Evolutionary conservation across 352 stramenopile genomes (phyloP).

Genomic region (Phytophthora cryptogea): DNA sequence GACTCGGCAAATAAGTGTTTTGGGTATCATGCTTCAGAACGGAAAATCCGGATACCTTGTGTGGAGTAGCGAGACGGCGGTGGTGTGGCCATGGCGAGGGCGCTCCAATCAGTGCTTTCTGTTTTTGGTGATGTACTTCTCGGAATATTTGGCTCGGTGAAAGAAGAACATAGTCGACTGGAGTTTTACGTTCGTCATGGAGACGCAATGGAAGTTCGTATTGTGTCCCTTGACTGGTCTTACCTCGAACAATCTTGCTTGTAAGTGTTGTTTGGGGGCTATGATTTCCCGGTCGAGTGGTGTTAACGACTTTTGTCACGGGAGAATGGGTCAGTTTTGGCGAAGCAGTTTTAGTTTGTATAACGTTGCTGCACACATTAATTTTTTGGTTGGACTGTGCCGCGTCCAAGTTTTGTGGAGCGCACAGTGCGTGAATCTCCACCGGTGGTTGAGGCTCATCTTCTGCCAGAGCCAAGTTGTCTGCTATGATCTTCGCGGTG

Average conservation of each 20-base stretch:
- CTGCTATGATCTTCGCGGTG: neutral
- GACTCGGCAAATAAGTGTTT: neutral
- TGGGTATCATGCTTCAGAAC: neutral
- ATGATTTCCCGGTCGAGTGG: neutral
- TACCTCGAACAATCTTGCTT: neutral
- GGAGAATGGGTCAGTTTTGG: neutral
- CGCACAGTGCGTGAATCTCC: neutral
- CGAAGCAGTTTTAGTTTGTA: neutral
- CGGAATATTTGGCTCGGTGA: constrained; percentile 31
- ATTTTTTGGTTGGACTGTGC: neutral
- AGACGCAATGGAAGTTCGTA: constrained; percentile 12
- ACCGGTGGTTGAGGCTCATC: neutral
- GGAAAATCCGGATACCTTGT: neutral
- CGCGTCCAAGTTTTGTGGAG: neutral
- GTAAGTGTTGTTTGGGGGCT: neutral
- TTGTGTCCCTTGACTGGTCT: constrained; percentile 20
- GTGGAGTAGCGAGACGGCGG: constrained; percentile 8
- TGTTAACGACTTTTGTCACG: neutral
- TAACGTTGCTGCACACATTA: neutral
- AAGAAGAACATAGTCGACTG: constrained; percentile 30
- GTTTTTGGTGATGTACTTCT: constrained; percentile 22
- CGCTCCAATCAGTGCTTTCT: neutral
- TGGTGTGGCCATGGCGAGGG: constrained; percentile 23
- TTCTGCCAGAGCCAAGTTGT: neutral
- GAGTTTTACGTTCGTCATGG: constrained; percentile 12